These are phyloP conservation scores for Nemania sp. DNA, from an alignment of 2,329 filamentous ascomycete genomes.

Conservation along the genomic window DNA sequence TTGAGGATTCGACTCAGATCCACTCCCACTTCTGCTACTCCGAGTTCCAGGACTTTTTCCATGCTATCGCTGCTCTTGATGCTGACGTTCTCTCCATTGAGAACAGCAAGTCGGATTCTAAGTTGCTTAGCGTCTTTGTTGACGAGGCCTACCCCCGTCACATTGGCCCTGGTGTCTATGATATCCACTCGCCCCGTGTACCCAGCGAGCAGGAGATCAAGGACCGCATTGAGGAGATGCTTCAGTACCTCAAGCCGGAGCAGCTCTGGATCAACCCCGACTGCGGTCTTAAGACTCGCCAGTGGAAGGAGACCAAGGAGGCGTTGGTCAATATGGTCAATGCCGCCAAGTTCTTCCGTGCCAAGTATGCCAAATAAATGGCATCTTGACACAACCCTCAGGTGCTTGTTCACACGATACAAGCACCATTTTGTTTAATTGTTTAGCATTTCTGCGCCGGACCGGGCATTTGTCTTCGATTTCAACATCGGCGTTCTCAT, in stretches of 20 bases:
- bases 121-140: constrained; percentile 98
- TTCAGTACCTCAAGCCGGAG: constrained; percentile 94
- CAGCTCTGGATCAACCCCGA: constrained; percentile 99
- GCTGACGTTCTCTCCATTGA: constrained; percentile 98
- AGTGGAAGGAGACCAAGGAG: constrained; percentile 99
- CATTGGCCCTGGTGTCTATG: constrained; percentile 99
- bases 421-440: constrained; percentile 45
- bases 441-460: constrained; percentile 52
- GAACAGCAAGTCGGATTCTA: constrained; percentile 99
- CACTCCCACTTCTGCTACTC: constrained; percentile 99
- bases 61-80: constrained; percentile 97
- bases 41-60: constrained; percentile 99
- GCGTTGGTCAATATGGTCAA: constrained; percentile 97
- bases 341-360: constrained; percentile 95
- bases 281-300: constrained; percentile 98
- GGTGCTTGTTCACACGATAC: constrained; percentile 38
- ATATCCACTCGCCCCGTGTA: constrained; percentile 99
- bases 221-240: constrained; percentile 97
- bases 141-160: constrained; percentile 97
- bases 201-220: constrained; percentile 98
- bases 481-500: constrained; percentile 69
- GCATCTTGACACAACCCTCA: constrained; percentile 33
- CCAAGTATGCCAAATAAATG: constrained; percentile 80
- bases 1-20: constrained; percentile 96
- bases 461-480: constrained; percentile 59